Evolutionary conservation across 495 filamentous ascomycete species (phyloP).

Genomic region (Entonaema liquescens): DNA sequence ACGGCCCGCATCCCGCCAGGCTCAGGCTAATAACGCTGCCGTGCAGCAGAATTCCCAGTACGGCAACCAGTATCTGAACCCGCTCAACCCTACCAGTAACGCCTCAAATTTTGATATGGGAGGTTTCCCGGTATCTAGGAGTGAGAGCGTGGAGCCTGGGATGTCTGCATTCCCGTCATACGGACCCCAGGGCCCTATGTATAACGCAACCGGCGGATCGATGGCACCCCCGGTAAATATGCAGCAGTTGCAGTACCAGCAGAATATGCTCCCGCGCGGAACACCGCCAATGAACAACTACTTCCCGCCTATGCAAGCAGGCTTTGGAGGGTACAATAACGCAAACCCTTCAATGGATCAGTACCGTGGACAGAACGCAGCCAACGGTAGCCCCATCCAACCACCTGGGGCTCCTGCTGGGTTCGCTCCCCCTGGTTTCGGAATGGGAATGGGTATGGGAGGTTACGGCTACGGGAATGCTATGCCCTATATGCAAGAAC

Average conservation of each 20-base stretch:
- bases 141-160: conserved; percentile 64
- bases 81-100: conserved; percentile 45
- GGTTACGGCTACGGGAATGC: conserved; percentile 57
- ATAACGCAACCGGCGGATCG: conserved; percentile 56
- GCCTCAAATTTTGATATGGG: conserved; percentile 56
- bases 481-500: conserved; percentile 58
- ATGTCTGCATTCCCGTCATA: conserved; percentile 63
- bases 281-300: conserved; percentile 61
- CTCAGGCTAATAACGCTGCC: conserved; percentile 54
- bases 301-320: conserved; percentile 58
- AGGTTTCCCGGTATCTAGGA: conserved; percentile 61
- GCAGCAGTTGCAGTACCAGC: conserved; percentile 67
- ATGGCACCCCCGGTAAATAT: conserved; percentile 60
- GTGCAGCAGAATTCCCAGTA: conserved; percentile 51
- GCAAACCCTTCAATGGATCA: conserved; percentile 58
- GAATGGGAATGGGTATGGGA: conserved; percentile 57
- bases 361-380: conserved; percentile 54
- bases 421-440: conserved; percentile 60
- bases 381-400: conserved; percentile 59
- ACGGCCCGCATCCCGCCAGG: conserved; percentile 64
- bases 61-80: conserved; percentile 55
- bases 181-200: conserved; percentile 60
- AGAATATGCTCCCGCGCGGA: conserved; percentile 62
- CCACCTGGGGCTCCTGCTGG: conserved; percentile 44
- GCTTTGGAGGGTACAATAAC: conserved; percentile 57